Evolutionary conservation across 1,284 basidiomycete genomes (phyloP), one percentile per base, ranked within the genome.

Genomic region (Meripilus lineatus): DNA sequence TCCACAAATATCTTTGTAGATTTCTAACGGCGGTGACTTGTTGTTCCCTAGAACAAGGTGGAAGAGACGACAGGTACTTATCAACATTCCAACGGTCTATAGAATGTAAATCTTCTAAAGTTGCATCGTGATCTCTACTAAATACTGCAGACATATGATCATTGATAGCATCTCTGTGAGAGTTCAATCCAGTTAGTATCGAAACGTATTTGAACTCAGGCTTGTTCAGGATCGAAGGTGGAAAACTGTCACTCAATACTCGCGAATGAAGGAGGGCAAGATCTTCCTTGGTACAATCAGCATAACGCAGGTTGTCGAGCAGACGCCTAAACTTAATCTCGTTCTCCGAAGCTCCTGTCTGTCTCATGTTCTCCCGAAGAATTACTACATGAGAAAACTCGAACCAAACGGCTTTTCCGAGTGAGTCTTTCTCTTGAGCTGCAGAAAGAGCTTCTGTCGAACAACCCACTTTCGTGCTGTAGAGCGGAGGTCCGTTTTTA

Each of bases 101-200:
- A 24, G 61, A 62, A 45, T 62, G 60, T 46, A 68, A 68, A 8
- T 50, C 7, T 7, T 26, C 17, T 2, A 65, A 25, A 8, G 32
- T 13, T 50, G 62, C 57, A 11, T 48, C 48, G 11, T 52, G 58
- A 32, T 68, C 60, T n/a, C 17, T 5, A 6, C 62, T 58, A 61
- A 65, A 71, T 10, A 47, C 36, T 15, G 38, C 21, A 35, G 34
- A 39, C 4, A 59, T 61, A 2, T 59, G 2, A 5, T 33, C 14
- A 50, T 71, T 69, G 1, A 68, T 58, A 38, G 50, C 41, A 53
- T 69, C 65, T 32, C 63, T 56, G 15, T 59, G 54, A 5, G 51
- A 32, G 52, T 70, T 68, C 1, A 40, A 49, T 1, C 53, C 46
- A 8, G 61, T 64, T n/a, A 70, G 68, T 1, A 68, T 55, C 8